Evolutionary conservation across 495 filamentous ascomycete species (phyloP).

Genomic region (Daldinia bambusicola): DNA sequence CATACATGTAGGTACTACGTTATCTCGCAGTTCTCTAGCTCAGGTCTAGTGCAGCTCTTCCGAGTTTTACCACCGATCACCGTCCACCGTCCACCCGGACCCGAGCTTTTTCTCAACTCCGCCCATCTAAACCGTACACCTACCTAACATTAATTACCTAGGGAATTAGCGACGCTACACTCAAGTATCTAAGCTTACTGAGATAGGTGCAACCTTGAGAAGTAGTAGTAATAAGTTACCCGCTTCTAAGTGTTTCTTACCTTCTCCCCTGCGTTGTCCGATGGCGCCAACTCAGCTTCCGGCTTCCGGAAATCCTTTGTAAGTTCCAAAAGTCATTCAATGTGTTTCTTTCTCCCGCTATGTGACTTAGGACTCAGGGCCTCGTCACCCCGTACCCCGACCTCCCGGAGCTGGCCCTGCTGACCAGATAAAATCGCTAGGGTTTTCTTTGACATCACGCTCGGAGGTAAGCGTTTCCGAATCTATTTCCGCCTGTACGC

Average conservation of each 20-base stretch:
- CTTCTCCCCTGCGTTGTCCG: constrained; percentile 10
- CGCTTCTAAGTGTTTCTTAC: constrained; percentile 9
- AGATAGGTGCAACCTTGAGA: constrained; percentile 6
- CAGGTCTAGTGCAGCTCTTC: constrained; percentile 6
- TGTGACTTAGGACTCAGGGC: constrained; percentile 23
- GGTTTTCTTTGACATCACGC: constrained; percentile 93
- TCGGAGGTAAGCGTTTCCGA: constrained; percentile 74
- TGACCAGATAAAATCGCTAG: constrained; percentile 45
- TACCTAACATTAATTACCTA: neutral
- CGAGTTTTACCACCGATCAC: constrained; percentile 28
- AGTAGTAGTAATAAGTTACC: neutral
- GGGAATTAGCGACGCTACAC: no score
- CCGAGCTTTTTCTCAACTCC: constrained; percentile 23
- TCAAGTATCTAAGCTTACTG: constrained; percentile 5
- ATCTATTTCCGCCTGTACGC: neutral
- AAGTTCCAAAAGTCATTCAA: constrained; percentile 41
- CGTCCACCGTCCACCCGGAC: constrained; percentile 16
- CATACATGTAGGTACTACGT: no score
- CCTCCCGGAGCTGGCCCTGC: constrained; percentile 16
- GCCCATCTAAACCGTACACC: neutral
- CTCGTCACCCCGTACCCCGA: constrained; percentile 13
- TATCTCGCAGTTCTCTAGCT: neutral
- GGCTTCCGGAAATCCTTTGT: constrained; percentile 65
- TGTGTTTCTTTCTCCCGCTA: neutral
- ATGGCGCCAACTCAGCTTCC: constrained; percentile 66